Base-by-base conservation (phyloP, 352 stramenopile genomes). In the Globisporangium paroecandrum region DNA sequence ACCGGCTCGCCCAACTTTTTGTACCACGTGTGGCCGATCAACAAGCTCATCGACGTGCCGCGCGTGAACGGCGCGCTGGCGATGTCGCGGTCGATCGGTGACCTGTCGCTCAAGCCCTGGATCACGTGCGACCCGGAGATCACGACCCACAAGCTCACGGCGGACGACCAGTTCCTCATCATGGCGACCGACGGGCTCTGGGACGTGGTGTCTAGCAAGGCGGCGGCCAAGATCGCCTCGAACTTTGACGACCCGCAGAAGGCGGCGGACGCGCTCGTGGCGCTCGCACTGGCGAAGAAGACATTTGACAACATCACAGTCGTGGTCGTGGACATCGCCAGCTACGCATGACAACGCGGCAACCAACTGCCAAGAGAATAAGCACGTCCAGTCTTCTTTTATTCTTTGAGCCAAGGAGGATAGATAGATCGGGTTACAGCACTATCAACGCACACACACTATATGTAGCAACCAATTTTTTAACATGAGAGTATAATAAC, bases 261-360 rank as follows among this genome's bases (percentile, higher is more conserved):
- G 13, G 84, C 74, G 1, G 87, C 87, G 9, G 74, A 89, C 51
- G 78, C 84, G 4, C 77, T 95, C 20, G 66, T 91, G 5, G 73
- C 76, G 29, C 76, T 89, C 34, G 87, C 87, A 6, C 64, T 95
- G 22, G 65, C 76, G 15, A 74, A 72, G 25, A 74, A 73, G 56
- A 91, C 83, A 0, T 73, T 78, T 38, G 87, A 95, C 81, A 95
- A 95, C 72, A 77, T 91, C 32, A 95, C 87, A 0, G 83, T 93
- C 20, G 41, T 95, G 24, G 81, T 94, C 41, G 81, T 89, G 12
- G 83, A 92, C 64, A 62, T 95, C 9, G 69, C 80, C 59, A 71
- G 77, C 12, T 91, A 83, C 64, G 76, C 77, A 62, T 81, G 75
- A 72, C 65, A 24, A 34, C 3, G 3, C 58, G 70, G 46, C 9